Evolutionary conservation across 495 filamentous ascomycete genomes (phyloP), one percentile per base, ranked within the genome.

Genomic region (Amniculicola lignicola): DNA sequence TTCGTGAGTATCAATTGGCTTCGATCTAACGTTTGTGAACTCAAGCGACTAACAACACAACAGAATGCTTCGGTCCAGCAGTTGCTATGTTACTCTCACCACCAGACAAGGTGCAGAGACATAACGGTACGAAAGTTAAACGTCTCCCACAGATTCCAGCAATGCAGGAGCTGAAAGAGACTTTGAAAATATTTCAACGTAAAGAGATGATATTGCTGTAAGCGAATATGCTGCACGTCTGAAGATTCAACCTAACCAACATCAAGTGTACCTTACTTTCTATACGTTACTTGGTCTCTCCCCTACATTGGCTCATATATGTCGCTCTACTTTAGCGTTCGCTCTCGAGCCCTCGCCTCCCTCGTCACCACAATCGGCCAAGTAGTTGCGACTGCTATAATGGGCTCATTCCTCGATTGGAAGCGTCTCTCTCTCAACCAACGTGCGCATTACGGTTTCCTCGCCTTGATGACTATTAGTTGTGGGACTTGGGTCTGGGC

Each of bases 211-310:
- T 33, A 7, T 33, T 33, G n/a, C 29, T 33, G 29, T 33, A n/a
- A 33, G 29, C n/a, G n/a, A 7, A 7, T 33, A 7, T 7, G 7
- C 29, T n/a, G 7, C 7, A 15, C 3, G 12, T 18, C 19, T 43
- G 39, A 43, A 16, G 18, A 33, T 33, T 7, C n/a, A 7, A 33
- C n/a, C 29, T 33, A 7, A 33, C 29, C 12, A 9, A 14, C 4
- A 21, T 22, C 3, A 24, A 56, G 43, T 10, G 22, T 52, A 15
- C 54, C 46, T 3, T 52, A 42, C 24, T 58, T 58, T 40, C 29
- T 58, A 33, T 58, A 58, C 28, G 48, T 58, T 15, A 58, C 46
- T 12, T 58, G 54, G 54, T 27, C 29, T 12, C 46, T 53, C 14
- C 54, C 54, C 11, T 52, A 58, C 46, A 52, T 52, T 25, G 39